Percentiles rank a stretch among this genome's conserved stretches.
Conservation (phyloP, 352 stramenopile species). For the Phytophthora aleatoria region DNA sequence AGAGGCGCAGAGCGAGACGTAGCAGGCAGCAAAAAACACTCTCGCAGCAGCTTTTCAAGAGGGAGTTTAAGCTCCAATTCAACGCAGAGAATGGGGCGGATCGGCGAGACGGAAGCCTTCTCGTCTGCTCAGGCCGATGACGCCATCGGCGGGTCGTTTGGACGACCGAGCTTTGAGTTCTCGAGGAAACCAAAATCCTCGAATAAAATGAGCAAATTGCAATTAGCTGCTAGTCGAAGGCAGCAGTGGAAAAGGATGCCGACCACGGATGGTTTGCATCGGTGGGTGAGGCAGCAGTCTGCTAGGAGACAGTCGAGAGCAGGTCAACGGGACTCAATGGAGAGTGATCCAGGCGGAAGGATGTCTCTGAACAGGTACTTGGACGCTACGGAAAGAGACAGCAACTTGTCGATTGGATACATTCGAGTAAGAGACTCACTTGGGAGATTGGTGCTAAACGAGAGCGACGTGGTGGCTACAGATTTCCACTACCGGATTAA, state of each 20-base stretch:
- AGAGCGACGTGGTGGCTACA: constrained; percentile 77
- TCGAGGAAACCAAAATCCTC: constrained; percentile 20
- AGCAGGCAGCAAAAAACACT: constrained; percentile 40
- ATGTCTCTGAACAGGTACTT: constrained; percentile 50
- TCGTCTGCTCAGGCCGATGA: constrained; percentile 39
- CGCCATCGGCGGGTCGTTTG: constrained; percentile 39
- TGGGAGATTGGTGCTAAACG: constrained; percentile 75
- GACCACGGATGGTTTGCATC: constrained; percentile 70
- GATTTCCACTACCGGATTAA: constrained; percentile 87
- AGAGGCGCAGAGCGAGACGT: constrained; percentile 58
- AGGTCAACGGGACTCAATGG: constrained; percentile 51
- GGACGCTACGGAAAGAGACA: constrained; percentile 63
- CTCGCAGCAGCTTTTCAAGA: constrained; percentile 26
- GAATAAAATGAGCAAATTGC: constrained; percentile 71
- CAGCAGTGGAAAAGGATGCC: constrained; percentile 84
- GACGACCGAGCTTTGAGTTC: constrained; percentile 38
- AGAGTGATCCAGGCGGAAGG: constrained; percentile 49
- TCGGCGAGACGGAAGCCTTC: constrained; percentile 54
- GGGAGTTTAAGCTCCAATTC: constrained; percentile 29
- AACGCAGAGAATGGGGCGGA: constrained; percentile 46
- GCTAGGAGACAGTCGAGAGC: constrained; percentile 18
- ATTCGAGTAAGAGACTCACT: constrained; percentile 79
- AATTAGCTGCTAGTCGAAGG: constrained; percentile 70
- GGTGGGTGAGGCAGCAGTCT: constrained; percentile 62
- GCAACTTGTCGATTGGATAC: constrained; percentile 71